phyloP scores from a whole-genome alignment of 2,329 filamentous ascomycete species.

The Fusarium tanahbumbuense region DNA sequence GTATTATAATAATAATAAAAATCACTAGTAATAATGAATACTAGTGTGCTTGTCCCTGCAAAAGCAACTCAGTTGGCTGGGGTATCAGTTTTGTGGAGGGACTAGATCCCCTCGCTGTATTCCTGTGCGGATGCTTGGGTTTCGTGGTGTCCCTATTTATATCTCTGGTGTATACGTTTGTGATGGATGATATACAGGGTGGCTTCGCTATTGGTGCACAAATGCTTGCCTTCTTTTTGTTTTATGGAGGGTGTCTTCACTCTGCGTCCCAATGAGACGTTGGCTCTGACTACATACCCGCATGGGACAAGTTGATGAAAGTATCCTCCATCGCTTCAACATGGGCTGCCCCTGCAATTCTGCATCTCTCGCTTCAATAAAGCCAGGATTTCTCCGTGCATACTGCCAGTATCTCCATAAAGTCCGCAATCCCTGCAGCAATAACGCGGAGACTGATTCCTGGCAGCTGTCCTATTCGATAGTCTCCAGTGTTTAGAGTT shows the following conservation, averaged over 20 bases:
- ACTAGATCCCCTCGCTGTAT: background rate
- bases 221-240: constrained; percentile 4
- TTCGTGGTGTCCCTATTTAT: background rate
- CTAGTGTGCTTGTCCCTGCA: background rate
- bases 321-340: no score
- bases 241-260: background rate
- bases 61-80: constrained; percentile 3
- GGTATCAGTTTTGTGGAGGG: background rate
- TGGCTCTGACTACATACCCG: background rate
- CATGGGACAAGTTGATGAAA: no score
- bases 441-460: no score
- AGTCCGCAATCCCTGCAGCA: no score
- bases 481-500: background rate
- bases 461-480: no score
- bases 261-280: background rate
- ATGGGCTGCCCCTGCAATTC: no score
- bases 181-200: constrained; percentile 10
- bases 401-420: no score
- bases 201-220: constrained; percentile 17
- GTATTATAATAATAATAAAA: no score
- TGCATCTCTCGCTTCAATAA: no score
- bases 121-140: background rate
- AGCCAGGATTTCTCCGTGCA: no score
- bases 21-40: no score
- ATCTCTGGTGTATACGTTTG: background rate